Percentiles rank a stretch among this genome's conserved stretches.
Conservation (phyloP, 805 yeast genomes). For the Sugiyamaella americana region DNA sequence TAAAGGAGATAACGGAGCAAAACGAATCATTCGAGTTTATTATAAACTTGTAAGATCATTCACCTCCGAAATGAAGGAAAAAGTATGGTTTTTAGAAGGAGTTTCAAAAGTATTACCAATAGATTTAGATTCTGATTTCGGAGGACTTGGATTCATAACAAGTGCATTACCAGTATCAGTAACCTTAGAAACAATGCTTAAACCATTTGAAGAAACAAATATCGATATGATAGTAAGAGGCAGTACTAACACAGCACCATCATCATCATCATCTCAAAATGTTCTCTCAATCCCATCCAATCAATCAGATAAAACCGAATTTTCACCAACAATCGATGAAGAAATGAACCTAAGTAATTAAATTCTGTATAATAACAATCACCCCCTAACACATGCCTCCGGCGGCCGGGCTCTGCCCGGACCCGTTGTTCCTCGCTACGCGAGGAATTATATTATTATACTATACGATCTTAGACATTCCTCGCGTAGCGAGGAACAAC, state of each 20-base stretch:
- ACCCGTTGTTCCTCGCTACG: background rate
- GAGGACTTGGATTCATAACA: conserved; percentile 25
- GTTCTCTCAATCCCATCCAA: background rate
- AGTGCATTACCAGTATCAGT: conserved; percentile 20
- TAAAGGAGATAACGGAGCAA: conserved; percentile 80
- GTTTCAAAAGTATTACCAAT: conserved; percentile 83
- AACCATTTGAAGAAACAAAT: conserved; percentile 16
- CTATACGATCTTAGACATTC: too few species aligned
- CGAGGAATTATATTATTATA: too few species aligned
- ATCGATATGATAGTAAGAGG: conserved; percentile 10
- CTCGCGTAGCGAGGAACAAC: background rate
- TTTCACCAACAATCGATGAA: too few species aligned
- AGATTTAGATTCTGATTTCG: conserved; percentile 56
- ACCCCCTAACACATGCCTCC: background rate
- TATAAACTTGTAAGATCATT: conserved; percentile 74
- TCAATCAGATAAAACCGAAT: background rate
- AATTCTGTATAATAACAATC: background rate
- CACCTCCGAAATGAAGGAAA: conserved; percentile 80
- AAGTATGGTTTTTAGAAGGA: conserved; percentile 89
- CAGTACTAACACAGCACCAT: background rate
- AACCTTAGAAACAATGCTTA: conserved; percentile 15
- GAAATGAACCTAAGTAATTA: too few species aligned
- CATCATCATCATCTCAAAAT: too few species aligned
- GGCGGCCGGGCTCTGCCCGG: background rate
- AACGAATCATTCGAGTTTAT: conserved; percentile 86